Percentiles rank a stretch among this genome's conserved stretches.
These are phyloP conservation scores for Tephrocybe sp. DNA, from an alignment of 768 basidiomycete species.

Conservation along the genomic window DNA sequence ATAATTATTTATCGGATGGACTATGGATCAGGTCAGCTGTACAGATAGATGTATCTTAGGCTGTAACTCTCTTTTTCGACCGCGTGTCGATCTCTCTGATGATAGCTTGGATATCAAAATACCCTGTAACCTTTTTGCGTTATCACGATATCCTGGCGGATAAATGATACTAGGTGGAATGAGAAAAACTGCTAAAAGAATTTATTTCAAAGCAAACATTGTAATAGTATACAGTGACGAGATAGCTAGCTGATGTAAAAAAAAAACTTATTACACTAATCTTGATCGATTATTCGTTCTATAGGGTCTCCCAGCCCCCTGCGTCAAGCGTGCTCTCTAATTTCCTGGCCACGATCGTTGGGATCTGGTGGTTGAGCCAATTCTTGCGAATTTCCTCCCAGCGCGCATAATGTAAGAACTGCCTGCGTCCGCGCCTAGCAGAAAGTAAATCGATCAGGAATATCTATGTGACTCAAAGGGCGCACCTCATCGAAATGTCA, in stretches of 20 bases:
- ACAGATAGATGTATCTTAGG: too few species aligned
- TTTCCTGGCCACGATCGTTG: conserved; percentile 86
- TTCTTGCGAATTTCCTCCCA: conserved; percentile 90
- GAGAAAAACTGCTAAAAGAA: too few species aligned
- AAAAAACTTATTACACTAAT: not conserved
- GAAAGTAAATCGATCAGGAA: not conserved
- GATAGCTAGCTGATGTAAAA: not conserved
- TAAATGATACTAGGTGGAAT: too few species aligned
- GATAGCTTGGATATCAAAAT: too few species aligned
- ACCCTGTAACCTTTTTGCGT: too few species aligned
- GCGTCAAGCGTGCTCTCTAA: conserved; percentile 83
- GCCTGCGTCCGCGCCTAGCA: conserved; percentile 78
- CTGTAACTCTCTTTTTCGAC: too few species aligned
- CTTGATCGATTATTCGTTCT: conserved; percentile 11
- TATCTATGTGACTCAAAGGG: not conserved
- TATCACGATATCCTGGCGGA: too few species aligned
- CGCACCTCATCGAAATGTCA: conserved; percentile 87
- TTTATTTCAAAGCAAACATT: not conserved
- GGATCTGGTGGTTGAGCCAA: conserved; percentile 90
- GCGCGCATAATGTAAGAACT: conserved; percentile 79
- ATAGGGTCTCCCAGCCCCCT: conserved; percentile 93
- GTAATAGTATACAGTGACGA: conserved; percentile 7
- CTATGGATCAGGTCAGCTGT: too few species aligned
- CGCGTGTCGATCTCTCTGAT: too few species aligned
- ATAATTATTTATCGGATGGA: not conserved